Percentiles rank a stretch among this genome's conserved stretches.
Evolutionary conservation across 2,329 filamentous ascomycete species (phyloP).

Genomic region (Hymenoscyphus fraxineus): DNA sequence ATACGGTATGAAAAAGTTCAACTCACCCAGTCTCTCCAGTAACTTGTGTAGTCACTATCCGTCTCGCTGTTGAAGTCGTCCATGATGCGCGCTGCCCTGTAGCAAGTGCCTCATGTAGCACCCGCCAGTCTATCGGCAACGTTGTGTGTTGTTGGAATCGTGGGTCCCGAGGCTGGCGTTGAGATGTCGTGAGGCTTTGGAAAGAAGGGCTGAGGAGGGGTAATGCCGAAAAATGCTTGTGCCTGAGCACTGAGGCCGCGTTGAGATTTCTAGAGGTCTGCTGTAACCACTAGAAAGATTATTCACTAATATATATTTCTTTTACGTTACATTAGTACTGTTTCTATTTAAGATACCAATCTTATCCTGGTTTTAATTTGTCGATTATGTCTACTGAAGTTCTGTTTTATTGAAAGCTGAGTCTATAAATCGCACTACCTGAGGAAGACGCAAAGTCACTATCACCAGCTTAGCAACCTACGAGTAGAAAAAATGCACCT

Average conservation of each 20-base stretch:
- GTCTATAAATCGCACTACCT: no score
- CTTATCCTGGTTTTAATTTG: not conserved
- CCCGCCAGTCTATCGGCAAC: slow-evolving; percentile 29
- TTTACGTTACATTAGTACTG: not conserved
- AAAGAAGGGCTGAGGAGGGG: slow-evolving; percentile 9
- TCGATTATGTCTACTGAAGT: not conserved
- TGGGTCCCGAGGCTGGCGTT: slow-evolving; percentile 19
- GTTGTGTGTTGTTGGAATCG: slow-evolving; percentile 11
- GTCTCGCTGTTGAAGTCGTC: slow-evolving; percentile 98
- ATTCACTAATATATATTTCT: not conserved
- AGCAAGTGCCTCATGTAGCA: slow-evolving; percentile 31
- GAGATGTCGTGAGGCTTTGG: slow-evolving; percentile 15
- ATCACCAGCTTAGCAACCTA: no score
- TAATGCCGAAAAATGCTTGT: not conserved
- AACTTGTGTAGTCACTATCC: slow-evolving; percentile 98
- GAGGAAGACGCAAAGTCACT: no score
- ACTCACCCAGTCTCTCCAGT: slow-evolving; percentile 98
- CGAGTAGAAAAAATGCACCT: no score
- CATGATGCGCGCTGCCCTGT: slow-evolving; percentile 51
- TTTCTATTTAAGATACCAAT: not conserved
- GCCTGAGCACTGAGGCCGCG: not conserved
- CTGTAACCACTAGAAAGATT: not conserved
- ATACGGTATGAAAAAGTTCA: slow-evolving; percentile 21
- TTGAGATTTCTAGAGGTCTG: no score
- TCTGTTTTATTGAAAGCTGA: no score